These are phyloP conservation scores for Micractinium sp. DNA, from an alignment of 139 green algal genomes.

Conservation along the genomic window DNA sequence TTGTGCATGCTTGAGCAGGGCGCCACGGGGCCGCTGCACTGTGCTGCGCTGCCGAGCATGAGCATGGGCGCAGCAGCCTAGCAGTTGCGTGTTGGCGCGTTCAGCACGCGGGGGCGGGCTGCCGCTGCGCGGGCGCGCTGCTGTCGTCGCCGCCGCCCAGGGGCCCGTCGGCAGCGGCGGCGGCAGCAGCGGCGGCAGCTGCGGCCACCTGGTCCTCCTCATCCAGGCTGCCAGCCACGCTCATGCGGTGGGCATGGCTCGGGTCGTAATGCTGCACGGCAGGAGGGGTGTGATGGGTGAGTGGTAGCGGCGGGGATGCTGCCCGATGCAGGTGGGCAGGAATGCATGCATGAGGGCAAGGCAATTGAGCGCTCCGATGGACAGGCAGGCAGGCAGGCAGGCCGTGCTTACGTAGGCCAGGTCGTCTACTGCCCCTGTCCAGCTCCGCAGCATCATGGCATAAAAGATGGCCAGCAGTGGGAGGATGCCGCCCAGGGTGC, in stretches of 20 bases:
- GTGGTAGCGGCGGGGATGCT: no score
- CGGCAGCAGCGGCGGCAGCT: not conserved
- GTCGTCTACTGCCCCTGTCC: constrained; percentile 53
- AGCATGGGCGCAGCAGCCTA: no score
- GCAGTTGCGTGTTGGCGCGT: not conserved
- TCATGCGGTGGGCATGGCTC: constrained; percentile 39
- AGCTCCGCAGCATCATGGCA: constrained; percentile 73
- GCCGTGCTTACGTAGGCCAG: constrained; percentile 22
- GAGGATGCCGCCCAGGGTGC: constrained; percentile 71
- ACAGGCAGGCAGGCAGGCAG: no score
- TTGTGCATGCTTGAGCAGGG: no score
- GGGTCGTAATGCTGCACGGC: constrained; percentile 41
- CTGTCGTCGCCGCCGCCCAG: not conserved
- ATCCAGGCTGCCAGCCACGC: constrained; percentile 40
- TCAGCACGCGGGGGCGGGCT: constrained; percentile 7
- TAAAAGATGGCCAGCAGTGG: constrained; percentile 78
- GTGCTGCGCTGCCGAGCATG: no score
- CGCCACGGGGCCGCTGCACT: no score
- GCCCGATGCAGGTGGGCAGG: no score
- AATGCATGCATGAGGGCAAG: no score
- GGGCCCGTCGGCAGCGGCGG: not conserved
- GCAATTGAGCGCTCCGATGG: no score
- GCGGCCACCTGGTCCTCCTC: constrained; percentile 10
- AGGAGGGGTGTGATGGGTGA: no score
- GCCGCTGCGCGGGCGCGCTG: not conserved